These are phyloP conservation scores for Logfia minima DNA, from an alignment of 129 eudicot species.

Conservation along the genomic window DNA sequence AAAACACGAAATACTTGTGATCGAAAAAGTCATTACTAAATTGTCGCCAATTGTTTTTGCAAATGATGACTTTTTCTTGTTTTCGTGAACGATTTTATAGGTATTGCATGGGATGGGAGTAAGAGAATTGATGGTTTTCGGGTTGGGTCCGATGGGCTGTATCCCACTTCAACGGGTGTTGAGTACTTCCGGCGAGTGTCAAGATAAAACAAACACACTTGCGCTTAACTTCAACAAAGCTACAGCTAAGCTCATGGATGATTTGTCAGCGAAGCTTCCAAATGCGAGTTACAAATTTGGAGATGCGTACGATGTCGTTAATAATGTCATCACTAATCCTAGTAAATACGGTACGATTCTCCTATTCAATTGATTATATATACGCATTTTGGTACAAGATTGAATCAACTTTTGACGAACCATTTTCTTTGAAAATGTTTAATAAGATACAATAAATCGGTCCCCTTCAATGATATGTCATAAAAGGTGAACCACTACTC, in stretches of 20 bases:
- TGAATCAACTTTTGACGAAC: neutral
- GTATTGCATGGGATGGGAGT: constrained; percentile 75
- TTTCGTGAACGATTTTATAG: constrained; percentile 27
- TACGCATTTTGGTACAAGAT: neutral
- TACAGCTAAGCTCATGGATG: constrained; percentile 45
- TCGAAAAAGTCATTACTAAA: neutral
- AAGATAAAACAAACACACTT: constrained; percentile 67
- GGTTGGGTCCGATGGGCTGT: constrained; percentile 98
- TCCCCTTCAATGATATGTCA: too few relatives aligned
- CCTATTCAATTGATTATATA: neutral
- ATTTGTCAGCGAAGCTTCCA: constrained; percentile 60
- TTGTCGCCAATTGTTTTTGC: neutral
- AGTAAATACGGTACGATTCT: constrained; percentile 51
- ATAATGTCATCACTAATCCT: constrained; percentile 70
- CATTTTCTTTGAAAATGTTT: too few relatives aligned
- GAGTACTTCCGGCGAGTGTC: constrained; percentile 74
- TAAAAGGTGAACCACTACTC: too few relatives aligned
- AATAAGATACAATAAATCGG: too few relatives aligned
- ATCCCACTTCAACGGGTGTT: constrained; percentile 94
- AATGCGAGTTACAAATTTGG: constrained; percentile 74
- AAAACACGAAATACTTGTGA: neutral
- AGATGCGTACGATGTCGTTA: constrained; percentile 93
- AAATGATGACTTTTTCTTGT: neutral
- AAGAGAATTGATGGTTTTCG: constrained; percentile 80
- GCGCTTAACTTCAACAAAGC: constrained; percentile 73